Conservation (phyloP, 2,329 filamentous ascomycete genomes). For the Verticillium tricorpus region DNA sequence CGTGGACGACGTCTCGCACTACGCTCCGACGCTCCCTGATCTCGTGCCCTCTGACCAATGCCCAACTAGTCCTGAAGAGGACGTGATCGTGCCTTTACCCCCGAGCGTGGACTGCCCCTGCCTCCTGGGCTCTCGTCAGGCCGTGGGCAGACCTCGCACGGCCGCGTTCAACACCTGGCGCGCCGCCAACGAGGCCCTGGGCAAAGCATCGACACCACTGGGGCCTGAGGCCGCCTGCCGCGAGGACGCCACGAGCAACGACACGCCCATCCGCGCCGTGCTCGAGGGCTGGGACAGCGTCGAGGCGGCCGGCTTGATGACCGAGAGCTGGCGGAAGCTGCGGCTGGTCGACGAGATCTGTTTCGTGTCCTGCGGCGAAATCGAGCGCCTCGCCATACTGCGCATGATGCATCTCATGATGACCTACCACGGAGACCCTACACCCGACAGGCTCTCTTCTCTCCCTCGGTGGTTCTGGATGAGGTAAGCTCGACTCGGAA, state of each 20-base stretch:
- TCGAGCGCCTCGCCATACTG: conserved; percentile 19
- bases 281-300: conserved; percentile 24
- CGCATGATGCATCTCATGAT: conserved; percentile 20
- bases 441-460: conserved; percentile 10
- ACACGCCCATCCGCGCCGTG: conserved; percentile 18
- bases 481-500: conserved; percentile 14
- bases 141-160: neutral
- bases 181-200: conserved; percentile 16
- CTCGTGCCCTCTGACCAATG: neutral
- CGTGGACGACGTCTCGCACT: neutral
- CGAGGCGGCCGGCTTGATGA: conserved; percentile 19
- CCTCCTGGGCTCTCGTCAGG: neutral
- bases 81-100: neutral
- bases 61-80: neutral
- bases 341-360: conserved; percentile 18
- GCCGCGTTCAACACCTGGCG: conserved; percentile 18
- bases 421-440: conserved; percentile 21
- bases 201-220: conserved; percentile 8
- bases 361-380: conserved; percentile 13
- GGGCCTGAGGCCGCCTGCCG: conserved; percentile 4
- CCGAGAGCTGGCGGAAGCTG: conserved; percentile 20
- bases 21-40: neutral
- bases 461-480: conserved; percentile 21
- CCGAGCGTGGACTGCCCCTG: neutral
- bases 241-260: conserved; percentile 18